Evolutionary conservation across 495 filamentous ascomycete genomes (phyloP).

Genomic region (Neurospora intermedia): DNA sequence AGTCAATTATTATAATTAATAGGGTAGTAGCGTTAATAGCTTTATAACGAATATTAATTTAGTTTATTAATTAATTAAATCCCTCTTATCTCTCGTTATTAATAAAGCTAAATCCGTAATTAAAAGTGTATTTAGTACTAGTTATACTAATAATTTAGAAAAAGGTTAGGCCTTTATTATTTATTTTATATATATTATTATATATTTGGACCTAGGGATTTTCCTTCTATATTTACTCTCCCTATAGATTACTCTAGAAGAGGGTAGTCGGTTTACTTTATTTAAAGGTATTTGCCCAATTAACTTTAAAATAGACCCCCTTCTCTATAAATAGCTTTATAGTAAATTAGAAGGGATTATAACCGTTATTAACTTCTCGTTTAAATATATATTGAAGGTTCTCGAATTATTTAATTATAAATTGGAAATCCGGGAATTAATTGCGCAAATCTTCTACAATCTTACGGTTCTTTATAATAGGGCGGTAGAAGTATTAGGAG

Average conservation of each 20-base stretch:
- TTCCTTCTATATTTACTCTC: too few relatives aligned
- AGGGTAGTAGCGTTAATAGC: background rate
- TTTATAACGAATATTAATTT: background rate
- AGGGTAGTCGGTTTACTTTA: too few relatives aligned
- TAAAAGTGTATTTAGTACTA: background rate
- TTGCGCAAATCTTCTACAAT: background rate
- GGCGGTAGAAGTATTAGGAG: background rate
- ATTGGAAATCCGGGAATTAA: background rate
- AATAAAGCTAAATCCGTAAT: background rate
- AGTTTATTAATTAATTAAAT: background rate
- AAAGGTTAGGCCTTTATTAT: background rate
- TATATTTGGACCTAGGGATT: background rate
- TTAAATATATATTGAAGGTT: background rate
- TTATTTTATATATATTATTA: background rate
- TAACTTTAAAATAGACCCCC: background rate
- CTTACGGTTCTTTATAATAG: background rate
- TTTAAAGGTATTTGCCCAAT: too few relatives aligned
- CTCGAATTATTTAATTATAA: background rate
- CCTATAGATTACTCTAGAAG: too few relatives aligned
- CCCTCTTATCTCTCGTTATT: slow-evolving; percentile 1
- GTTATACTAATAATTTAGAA: background rate
- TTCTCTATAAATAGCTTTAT: too few relatives aligned
- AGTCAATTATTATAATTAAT: background rate
- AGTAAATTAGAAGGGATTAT: background rate
- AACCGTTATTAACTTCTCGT: rapidly evolving